Evolutionary conservation across 257 asterid species (phyloP).

Genomic region (Euphrasia confusa): DNA sequence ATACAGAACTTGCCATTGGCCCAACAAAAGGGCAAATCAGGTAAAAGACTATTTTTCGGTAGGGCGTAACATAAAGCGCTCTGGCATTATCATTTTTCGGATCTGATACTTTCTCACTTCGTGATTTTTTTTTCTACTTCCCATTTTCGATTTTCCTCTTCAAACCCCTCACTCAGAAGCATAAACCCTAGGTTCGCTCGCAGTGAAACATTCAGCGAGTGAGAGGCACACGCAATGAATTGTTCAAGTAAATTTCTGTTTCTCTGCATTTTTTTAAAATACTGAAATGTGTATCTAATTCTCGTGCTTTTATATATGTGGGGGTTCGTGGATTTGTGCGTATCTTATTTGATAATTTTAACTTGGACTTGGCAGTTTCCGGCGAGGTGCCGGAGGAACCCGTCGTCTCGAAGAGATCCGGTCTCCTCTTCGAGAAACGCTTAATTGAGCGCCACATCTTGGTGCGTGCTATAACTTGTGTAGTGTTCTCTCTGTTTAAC

Average conservation of each 20-base stretch:
- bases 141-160: not conserved
- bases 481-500: too few species aligned
- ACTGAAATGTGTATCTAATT: not conserved
- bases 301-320: not conserved
- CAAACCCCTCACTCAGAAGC: constrained; percentile 9
- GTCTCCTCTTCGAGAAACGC: constrained; percentile 85
- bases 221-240: constrained; percentile 41
- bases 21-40: constrained; percentile 22
- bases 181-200: constrained; percentile 41
- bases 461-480: constrained; percentile 38
- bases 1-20: too few species aligned
- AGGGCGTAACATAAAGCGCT: constrained; percentile 12
- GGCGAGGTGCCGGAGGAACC: constrained; percentile 99
- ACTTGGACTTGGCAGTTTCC: constrained; percentile 52
- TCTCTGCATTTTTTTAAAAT: constrained; percentile 11
- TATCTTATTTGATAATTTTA: constrained; percentile 28
- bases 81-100: constrained; percentile 24
- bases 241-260: constrained; percentile 62
- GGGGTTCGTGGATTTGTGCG: constrained; percentile 3
- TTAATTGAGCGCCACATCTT: constrained; percentile 83
- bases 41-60: not conserved
- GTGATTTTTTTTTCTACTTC: not conserved
- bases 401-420: constrained; percentile 72
- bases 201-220: constrained; percentile 9
- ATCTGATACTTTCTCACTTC: not conserved